Percentiles rank a stretch among this genome's conserved stretches.
Conservation (phyloP, 1,139 yeast species). For the Scheffersomyces parashehatae region DNA sequence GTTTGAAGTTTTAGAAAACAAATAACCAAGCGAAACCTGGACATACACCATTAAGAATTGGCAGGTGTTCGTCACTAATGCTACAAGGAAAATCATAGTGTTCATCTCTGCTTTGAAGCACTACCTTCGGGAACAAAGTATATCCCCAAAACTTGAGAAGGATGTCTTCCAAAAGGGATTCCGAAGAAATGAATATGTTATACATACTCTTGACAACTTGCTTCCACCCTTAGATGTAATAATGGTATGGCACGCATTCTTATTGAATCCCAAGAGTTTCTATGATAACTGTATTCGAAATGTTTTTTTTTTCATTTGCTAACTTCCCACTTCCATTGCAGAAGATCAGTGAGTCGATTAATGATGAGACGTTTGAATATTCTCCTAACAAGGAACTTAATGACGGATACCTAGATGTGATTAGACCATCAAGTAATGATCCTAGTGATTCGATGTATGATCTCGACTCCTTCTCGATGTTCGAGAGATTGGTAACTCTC, state of each 20-base stretch:
- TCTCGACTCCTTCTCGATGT: slow-evolving; percentile 3
- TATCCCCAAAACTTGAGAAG: slow-evolving; percentile 1
- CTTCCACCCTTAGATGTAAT: slow-evolving; percentile 39
- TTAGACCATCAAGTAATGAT: slow-evolving; percentile 2
- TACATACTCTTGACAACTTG: slow-evolving; percentile 5
- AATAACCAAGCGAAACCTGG: slow-evolving; percentile 5
- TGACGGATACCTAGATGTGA: slow-evolving; percentile 6
- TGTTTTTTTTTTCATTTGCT: slow-evolving; percentile 21
- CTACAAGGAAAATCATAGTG: slow-evolving; percentile 29
- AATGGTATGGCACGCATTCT: slow-evolving; percentile 42
- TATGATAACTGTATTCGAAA: slow-evolving; percentile 30
- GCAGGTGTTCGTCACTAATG: slow-evolving; percentile 29
- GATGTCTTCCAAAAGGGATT: slow-evolving; percentile 4
- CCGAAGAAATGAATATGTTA: slow-evolving; percentile 1
- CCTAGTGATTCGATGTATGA: slow-evolving; percentile 4
- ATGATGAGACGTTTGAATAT: slow-evolving; percentile 20
- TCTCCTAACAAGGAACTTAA: slow-evolving; percentile 9
- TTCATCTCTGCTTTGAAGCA: slow-evolving; percentile 24
- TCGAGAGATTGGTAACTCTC: slow-evolving; percentile 7
- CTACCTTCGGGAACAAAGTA: neutral
- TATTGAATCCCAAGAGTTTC: slow-evolving; percentile 27
- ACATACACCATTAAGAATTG: slow-evolving; percentile 19
- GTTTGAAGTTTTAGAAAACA: slow-evolving; percentile 23
- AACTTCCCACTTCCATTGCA: slow-evolving; percentile 28
- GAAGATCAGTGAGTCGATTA: slow-evolving; percentile 20